Evolutionary conservation across 2,329 filamentous ascomycete species (phyloP).

Genomic region (Pestalotiopsis sp.): DNA sequence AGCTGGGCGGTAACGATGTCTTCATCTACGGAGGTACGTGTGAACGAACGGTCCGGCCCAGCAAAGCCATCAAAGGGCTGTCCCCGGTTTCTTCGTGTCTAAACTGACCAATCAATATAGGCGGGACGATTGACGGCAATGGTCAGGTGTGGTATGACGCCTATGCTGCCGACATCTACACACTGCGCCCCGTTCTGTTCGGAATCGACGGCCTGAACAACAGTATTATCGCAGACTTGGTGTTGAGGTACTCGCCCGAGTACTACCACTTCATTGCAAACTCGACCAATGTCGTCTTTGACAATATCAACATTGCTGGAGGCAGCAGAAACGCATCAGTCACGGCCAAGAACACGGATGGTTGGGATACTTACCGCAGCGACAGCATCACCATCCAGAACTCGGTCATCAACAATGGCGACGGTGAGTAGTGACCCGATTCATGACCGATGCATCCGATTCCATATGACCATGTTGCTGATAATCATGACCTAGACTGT

Average conservation of each 20-base stretch:
- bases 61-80: not conserved
- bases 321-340: constrained; percentile 49
- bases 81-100: not conserved
- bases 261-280: constrained; percentile 68
- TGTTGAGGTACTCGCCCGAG: constrained; percentile 55
- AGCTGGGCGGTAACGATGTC: constrained; percentile 67
- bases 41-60: not conserved
- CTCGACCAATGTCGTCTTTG: constrained; percentile 61
- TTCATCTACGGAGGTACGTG: constrained; percentile 61
- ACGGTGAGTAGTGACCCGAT: constrained; percentile 41
- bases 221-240: constrained; percentile 58
- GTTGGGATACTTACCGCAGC: constrained; percentile 63
- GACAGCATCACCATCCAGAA: constrained; percentile 65
- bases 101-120: constrained; percentile 15
- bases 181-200: constrained; percentile 62
- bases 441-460: no score
- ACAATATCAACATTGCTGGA: constrained; percentile 62
- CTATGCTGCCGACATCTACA: constrained; percentile 58
- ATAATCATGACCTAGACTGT: constrained; percentile 45
- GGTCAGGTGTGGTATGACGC: constrained; percentile 68
- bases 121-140: constrained; percentile 30
- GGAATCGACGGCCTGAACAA: constrained; percentile 60
- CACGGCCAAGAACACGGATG: constrained; percentile 66
- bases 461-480: not conserved
- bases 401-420: constrained; percentile 65